Conservation (phyloP, 2,329 filamentous ascomycete genomes). For the Penicillium sp. region DNA sequence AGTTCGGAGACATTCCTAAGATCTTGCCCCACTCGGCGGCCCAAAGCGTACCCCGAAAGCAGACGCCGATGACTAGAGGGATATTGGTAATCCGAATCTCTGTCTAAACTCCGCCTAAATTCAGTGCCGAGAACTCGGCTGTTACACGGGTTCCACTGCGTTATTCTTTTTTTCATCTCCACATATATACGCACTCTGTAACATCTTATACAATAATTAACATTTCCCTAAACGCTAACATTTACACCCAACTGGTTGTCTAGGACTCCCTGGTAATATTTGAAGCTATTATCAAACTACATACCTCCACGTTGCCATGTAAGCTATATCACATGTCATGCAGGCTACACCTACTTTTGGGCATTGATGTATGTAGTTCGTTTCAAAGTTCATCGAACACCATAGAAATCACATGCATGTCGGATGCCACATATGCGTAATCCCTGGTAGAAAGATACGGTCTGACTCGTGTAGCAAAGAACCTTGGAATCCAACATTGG, state of each 20-base stretch:
- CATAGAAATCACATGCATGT: background rate
- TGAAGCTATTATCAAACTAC: background rate
- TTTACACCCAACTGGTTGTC: no score
- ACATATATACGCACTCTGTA: background rate
- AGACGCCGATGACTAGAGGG: background rate
- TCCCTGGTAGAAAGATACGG: background rate
- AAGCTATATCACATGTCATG: background rate
- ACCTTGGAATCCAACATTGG: background rate
- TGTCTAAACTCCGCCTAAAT: background rate
- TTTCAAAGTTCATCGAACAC: background rate
- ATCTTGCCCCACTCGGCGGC: constrained; percentile 1
- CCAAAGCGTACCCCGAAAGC: background rate
- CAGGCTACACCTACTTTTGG: background rate
- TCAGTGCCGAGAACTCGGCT: background rate
- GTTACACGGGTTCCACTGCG: background rate
- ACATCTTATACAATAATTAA: no score
- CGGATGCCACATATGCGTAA: background rate
- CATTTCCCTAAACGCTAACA: background rate
- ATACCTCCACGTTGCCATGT: background rate
- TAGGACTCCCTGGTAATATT: background rate
- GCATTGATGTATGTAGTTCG: background rate
- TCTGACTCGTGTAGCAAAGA: background rate
- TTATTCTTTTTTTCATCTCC: background rate
- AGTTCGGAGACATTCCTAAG: background rate
- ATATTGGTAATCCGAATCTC: background rate